Evolutionary conservation across 1,139 yeast species (phyloP), one percentile per base, ranked within the genome.

Genomic region (Zygosaccharomyces sapae): DNA sequence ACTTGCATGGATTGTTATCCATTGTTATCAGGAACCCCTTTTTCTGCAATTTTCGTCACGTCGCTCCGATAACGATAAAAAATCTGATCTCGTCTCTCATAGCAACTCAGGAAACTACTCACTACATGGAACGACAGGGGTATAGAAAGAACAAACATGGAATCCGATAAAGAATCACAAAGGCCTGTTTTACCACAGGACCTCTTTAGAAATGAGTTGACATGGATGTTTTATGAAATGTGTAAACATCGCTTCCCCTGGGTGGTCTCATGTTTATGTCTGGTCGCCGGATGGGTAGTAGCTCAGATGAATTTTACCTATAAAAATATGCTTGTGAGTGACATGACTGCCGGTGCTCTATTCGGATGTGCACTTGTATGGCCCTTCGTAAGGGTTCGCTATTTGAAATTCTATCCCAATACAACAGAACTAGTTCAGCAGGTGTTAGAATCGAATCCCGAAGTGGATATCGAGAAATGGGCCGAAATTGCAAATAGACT

Each of bases 391-490:
- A 10, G 31, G 12, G 10, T 27, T 9, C 5, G 31, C 5, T 9
- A 10, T 9, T 9, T 6, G 12, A 27, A 27, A 27, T 27, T 5
- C 5, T 12, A 27, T 27, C 31, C 12, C 12, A 27, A 27, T 10
- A 27, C 12, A 27, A 10, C 10, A 8, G 31, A 10, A 27, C n/a
- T 27, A 12, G 31, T 10, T 27, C 31, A 27, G 12, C 31, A 27
- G n/a, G 31, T 27, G 31, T 27, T 27, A 12, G 31, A 27, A 27
- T 27, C 12, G 12, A 27, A 27, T 27, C 12, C 31, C 5, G 31
- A 12, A 7, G 5, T 27, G 8, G 31, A 27, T 27, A 27, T 27
- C n/a, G 37, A 29, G 18, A 31, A 24, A 12, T 43, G 45, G 45
- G 41, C 29, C 13, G 31, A 30, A 22, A 22, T 43, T 4, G 45